Evolutionary conservation across 1,139 yeast species (phyloP).

Genomic region (Sugiyamaella paludigena): DNA sequence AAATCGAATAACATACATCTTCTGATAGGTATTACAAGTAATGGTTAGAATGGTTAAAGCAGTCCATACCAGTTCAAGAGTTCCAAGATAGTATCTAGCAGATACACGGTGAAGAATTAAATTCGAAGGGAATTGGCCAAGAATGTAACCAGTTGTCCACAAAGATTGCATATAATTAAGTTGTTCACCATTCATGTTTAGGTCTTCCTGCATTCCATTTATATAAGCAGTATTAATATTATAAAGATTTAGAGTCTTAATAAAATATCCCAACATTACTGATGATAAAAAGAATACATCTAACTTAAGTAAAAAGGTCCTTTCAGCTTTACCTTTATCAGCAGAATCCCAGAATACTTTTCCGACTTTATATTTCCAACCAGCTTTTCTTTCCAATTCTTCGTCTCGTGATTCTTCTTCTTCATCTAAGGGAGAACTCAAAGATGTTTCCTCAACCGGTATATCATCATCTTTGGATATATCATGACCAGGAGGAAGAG

Average conservation of each 20-base stretch:
- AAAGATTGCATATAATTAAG: constrained; percentile 50
- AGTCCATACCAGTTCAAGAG: constrained; percentile 54
- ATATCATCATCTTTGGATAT: neutral
- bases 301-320: constrained; percentile 32
- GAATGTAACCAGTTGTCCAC: constrained; percentile 58
- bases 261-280: constrained; percentile 31
- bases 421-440: neutral
- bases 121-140: constrained; percentile 60
- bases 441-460: constrained; percentile 2
- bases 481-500: neutral
- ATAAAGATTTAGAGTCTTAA: constrained; percentile 32
- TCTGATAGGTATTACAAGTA: constrained; percentile 41
- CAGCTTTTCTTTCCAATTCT: constrained; percentile 13
- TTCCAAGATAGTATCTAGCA: constrained; percentile 53
- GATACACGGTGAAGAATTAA: constrained; percentile 52
- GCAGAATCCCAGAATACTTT: constrained; percentile 35
- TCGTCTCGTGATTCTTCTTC: neutral
- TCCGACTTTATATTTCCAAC: constrained; percentile 22
- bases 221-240: constrained; percentile 50
- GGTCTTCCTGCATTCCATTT: constrained; percentile 57
- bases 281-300: constrained; percentile 31
- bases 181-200: constrained; percentile 48
- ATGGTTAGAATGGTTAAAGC: constrained; percentile 50
- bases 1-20: constrained; percentile 53
- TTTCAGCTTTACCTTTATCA: constrained; percentile 32